Evolutionary conservation across 2,329 filamentous ascomycete genomes (phyloP).

Genomic region (Calcarisporium arbuscula): DNA sequence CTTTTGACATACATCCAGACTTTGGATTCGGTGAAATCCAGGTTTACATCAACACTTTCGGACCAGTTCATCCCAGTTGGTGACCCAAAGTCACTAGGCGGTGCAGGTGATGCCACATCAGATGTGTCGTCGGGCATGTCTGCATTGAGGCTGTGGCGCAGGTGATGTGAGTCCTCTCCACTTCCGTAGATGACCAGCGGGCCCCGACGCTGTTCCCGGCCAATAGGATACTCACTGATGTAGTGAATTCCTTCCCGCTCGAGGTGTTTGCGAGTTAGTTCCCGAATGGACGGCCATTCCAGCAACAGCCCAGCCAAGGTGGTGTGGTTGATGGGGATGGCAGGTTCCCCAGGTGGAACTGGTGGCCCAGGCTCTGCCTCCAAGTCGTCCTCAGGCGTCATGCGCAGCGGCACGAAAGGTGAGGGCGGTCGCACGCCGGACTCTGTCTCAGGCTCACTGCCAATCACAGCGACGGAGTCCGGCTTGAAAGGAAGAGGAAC

Average conservation of each 20-base stretch:
- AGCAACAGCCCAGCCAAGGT: constrained; percentile 86
- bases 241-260: constrained; percentile 44
- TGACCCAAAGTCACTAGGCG: constrained; percentile 50
- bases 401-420: constrained; percentile 16
- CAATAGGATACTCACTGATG: constrained; percentile 68
- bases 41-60: constrained; percentile 45
- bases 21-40: constrained; percentile 45
- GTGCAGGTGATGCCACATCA: constrained; percentile 46
- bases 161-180: constrained; percentile 63
- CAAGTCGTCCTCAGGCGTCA: constrained; percentile 39
- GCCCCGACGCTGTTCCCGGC: constrained; percentile 67
- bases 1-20: constrained; percentile 49
- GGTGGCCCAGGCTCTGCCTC: constrained; percentile 46
- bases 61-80: too few species aligned
- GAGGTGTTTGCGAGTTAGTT: constrained; percentile 51
- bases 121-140: constrained; percentile 43
- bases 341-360: constrained; percentile 53
- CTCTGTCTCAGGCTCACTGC: too few species aligned
- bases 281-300: constrained; percentile 61
- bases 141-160: too few species aligned
- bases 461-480: too few species aligned
- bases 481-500: constrained; percentile 14
- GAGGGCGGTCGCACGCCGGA: too few species aligned
- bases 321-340: constrained; percentile 79
- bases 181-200: constrained; percentile 69